Evolutionary conservation across 2,329 filamentous ascomycete species (phyloP), one percentile per base, ranked within the genome.

Genomic region (Ophiosphaerella herpotricha): DNA sequence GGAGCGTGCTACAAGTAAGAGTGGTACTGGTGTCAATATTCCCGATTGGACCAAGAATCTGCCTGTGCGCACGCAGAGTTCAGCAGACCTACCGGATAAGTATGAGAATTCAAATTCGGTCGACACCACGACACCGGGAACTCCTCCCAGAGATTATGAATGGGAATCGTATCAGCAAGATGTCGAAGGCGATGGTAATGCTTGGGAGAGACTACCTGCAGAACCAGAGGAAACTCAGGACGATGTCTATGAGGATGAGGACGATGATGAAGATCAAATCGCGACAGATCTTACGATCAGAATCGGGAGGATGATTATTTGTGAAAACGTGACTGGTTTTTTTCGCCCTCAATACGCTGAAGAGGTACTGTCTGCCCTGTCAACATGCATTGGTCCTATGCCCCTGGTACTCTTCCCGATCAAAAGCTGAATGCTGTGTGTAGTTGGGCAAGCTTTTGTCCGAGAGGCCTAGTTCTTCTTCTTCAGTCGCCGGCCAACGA

Each of bases 131-230:
- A 72, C 69, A 18, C 68, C 68, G 5, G 68, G 70, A 35, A 73
- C 70, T 2, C 70, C 70, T 4, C 70, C 70, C 21, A 63, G 70
- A 56, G 70, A 73, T 39, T 73, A 72, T 43, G 70, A 73, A 32
- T 73, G 70, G 70, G 70, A 73, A 46, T 68, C 70, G 16, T 73
- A 73, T 41, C 70, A 73, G 54, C 70, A 73, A 46, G 60, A 71
- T 57, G 70, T 73, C 33, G 68, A 72, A 46, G 63, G 67, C 18
- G 69, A 73, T 46, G 64, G 60, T 16, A 70, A 72, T 55, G 63
- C 67, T 7, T 73, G 70, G 70, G 70, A 72, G 46, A 62, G 61
- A 44, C 51, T 73, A 33, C 70, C 69, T 5, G 68, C 70, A 1
- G 68, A 73, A 39, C 68, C 67, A 8, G 68, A 72, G 57, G 68